A percentile compares a stretch with the other conserved stretches of the same genome.
These are phyloP conservation scores for Kickxella alabastrina DNA, from an alignment of 192 early-diverging fungal species.

Conservation along the genomic window DNA sequence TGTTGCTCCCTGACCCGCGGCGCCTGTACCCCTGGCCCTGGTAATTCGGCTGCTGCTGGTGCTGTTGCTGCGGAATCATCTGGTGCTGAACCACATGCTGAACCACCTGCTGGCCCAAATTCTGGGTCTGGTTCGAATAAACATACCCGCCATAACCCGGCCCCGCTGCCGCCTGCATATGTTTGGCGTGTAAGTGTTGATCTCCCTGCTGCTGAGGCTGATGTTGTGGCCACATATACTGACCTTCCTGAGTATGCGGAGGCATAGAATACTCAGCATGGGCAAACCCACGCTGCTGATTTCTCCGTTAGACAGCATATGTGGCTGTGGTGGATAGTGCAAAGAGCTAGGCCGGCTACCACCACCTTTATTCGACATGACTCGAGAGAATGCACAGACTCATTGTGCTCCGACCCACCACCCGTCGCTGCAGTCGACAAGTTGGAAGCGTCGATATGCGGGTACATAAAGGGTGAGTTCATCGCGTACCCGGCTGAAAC, in stretches of 20 bases:
- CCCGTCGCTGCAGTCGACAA: slow-evolving; percentile 42
- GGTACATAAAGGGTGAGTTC: slow-evolving; percentile 31
- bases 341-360: slow-evolving; percentile 5
- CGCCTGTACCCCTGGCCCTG: slow-evolving; percentile 17
- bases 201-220: neutral
- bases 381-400: slow-evolving; percentile 38
- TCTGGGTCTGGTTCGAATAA: neutral
- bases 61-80: no score
- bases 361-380: slow-evolving; percentile 29
- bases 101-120: no score
- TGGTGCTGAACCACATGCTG: no score
- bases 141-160: no score
- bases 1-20: slow-evolving; percentile 32
- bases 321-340: slow-evolving; percentile 8
- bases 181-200: slow-evolving; percentile 1
- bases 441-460: slow-evolving; percentile 35
- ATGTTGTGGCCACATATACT: slow-evolving; percentile 29
- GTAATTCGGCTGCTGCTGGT: slow-evolving; percentile 11
- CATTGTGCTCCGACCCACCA: slow-evolving; percentile 42
- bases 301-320: no score
- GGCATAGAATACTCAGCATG: slow-evolving; percentile 2
- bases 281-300: slow-evolving; percentile 16
- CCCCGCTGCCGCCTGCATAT: slow-evolving; percentile 4
- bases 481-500: slow-evolving; percentile 22
- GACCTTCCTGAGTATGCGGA: slow-evolving; percentile 10